A percentile compares a stretch with the other conserved stretches of the same genome.
phyloP scores from a whole-genome alignment of 2,329 filamentous ascomycete genomes.

The Elsinoe ampelina region DNA sequence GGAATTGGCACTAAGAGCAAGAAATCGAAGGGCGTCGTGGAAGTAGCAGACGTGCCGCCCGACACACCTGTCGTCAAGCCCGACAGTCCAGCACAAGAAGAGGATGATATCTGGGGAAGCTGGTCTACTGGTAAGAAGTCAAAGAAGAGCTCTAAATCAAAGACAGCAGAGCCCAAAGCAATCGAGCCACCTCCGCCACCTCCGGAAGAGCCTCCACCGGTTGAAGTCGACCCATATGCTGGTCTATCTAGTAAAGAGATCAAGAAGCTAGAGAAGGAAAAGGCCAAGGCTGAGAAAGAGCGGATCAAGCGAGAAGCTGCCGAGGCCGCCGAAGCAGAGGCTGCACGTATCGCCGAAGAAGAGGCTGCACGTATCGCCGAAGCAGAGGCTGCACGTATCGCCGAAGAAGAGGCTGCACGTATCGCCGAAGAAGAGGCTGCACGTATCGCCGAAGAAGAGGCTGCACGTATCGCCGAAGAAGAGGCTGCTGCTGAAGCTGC shows the following conservation, averaged over 20 bases:
- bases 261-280: slow-evolving; percentile 33
- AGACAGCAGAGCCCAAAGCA: neutral
- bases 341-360: slow-evolving; percentile 1
- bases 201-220: slow-evolving; percentile 37
- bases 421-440: slow-evolving; percentile 13
- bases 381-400: too few species aligned
- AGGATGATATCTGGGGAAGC: slow-evolving; percentile 25
- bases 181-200: slow-evolving; percentile 36
- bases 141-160: slow-evolving; percentile 42
- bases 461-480: too few species aligned
- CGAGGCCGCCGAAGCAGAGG: slow-evolving; percentile 14
- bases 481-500: slow-evolving; percentile 15
- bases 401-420: neutral
- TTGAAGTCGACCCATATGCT: slow-evolving; percentile 18
- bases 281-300: slow-evolving; percentile 36
- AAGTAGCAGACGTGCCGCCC: slow-evolving; percentile 24
- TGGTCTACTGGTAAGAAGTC: slow-evolving; percentile 41
- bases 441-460: slow-evolving; percentile 12
- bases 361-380: too few species aligned
- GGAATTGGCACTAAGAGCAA: slow-evolving; percentile 47
- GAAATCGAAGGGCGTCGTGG: slow-evolving; percentile 35
- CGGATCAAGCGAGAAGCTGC: slow-evolving; percentile 19
- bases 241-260: slow-evolving; percentile 31
- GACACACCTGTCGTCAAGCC: slow-evolving; percentile 34
- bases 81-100: slow-evolving; percentile 23